Evolutionary conservation across 192 early-diverging fungal species (phyloP).

Genomic region (Obelidium mucronatum): DNA sequence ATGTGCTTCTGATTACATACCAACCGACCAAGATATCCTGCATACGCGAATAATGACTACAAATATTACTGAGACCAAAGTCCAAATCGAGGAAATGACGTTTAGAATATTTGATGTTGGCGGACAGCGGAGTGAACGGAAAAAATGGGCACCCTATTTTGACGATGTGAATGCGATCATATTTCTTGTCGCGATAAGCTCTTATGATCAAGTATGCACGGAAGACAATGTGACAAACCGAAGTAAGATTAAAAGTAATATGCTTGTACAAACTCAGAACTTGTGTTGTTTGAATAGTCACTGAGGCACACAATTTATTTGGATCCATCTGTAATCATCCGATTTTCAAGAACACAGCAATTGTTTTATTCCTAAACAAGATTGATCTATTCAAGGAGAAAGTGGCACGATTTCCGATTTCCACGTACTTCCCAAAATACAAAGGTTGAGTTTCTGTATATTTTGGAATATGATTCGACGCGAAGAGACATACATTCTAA

Average conservation of each 20-base stretch:
- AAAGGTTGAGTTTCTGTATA: conserved; percentile 36
- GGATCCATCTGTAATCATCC: conserved; percentile 43
- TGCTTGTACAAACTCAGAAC: not conserved
- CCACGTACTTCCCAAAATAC: conserved; percentile 64
- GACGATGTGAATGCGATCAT: conserved; percentile 72
- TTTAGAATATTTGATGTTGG: conserved; percentile 72
- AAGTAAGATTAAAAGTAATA: conserved; percentile 25
- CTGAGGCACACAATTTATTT: conserved; percentile 48
- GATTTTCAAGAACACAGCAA: conserved; percentile 55
- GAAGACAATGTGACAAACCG: conserved; percentile 65
- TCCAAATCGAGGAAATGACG: conserved; percentile 61
- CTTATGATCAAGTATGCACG: conserved; percentile 64
- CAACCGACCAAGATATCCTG: conserved; percentile 74
- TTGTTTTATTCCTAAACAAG: conserved; percentile 74
- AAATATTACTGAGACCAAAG: conserved; percentile 73
- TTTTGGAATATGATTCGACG: not conserved
- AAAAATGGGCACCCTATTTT: conserved; percentile 74
- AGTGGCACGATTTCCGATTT: conserved; percentile 49
- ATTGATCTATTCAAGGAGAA: conserved; percentile 69
- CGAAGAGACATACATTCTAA: not conserved
- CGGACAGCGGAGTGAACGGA: conserved; percentile 68
- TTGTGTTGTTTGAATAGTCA: conserved; percentile 32
- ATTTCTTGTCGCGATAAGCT: conserved; percentile 65
- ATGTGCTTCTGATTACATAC: conserved; percentile 56
- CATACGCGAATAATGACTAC: conserved; percentile 72